A percentile compares a stretch with the other conserved stretches of the same genome.
phyloP scores from a whole-genome alignment of 257 asterid species.

The Coffea canephora region DNA sequence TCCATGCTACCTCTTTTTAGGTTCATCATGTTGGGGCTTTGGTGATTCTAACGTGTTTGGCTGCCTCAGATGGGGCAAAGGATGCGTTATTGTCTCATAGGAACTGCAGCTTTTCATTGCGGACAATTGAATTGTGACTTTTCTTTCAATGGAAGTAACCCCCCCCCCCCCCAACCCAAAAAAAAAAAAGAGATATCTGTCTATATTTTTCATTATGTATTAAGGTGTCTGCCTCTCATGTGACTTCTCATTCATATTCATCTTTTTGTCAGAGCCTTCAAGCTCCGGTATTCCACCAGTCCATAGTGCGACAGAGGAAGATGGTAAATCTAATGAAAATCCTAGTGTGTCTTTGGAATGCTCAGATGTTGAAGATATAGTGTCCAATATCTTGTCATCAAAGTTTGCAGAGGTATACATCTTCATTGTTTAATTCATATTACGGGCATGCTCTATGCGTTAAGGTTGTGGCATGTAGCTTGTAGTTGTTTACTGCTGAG shows the following conservation, averaged over 20 bases:
- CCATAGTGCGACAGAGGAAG: constrained; percentile 22
- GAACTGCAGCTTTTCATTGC: background rate
- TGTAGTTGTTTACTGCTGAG: background rate
- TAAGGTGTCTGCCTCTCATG: background rate
- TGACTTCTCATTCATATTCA: background rate
- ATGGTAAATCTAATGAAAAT: constrained; percentile 22
- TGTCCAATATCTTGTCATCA: constrained; percentile 52
- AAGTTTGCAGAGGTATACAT: constrained; percentile 60
- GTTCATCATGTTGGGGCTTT: background rate
- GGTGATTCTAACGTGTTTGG: background rate
- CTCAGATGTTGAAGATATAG: constrained; percentile 49
- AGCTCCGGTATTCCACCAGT: constrained; percentile 36
- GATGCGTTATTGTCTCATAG: background rate
- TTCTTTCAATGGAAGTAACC: no score
- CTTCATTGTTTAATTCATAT: background rate
- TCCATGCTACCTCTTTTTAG: background rate
- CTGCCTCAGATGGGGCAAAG: background rate
- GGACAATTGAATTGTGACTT: no score
- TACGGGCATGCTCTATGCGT: background rate
- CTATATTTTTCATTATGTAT: background rate
- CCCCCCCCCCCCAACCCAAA: no score
- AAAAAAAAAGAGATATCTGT: background rate
- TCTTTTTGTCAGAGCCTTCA: constrained; percentile 56
- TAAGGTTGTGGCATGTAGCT: background rate
- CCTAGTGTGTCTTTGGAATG: constrained; percentile 31